Evolutionary conservation across 257 asterid species (phyloP).

Genomic region (Haberlea rhodopensis): DNA sequence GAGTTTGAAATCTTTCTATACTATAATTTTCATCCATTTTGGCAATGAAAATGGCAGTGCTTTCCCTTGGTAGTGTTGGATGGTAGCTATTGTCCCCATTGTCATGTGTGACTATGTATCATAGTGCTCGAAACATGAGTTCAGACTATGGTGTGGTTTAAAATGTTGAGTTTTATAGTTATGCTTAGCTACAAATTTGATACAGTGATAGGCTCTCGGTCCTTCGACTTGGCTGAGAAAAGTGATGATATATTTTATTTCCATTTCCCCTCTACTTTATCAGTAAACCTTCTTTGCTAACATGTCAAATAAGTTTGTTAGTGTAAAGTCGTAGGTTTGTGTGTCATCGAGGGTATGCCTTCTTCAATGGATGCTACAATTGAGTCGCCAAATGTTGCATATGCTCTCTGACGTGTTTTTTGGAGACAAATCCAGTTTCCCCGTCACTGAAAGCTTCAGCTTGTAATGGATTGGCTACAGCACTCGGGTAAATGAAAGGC

Average conservation of each 20-base stretch:
- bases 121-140: neutral
- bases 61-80: conserved; percentile 1
- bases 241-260: neutral
- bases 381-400: conserved; percentile 63
- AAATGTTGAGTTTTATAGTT: neutral
- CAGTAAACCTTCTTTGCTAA: conserved; percentile 7
- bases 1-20: conserved; percentile 14
- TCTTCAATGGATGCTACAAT: conserved; percentile 66
- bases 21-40: neutral
- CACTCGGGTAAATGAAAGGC: conserved; percentile 46
- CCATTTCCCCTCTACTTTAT: neutral
- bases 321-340: conserved; percentile 47
- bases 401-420: conserved; percentile 80
- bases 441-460: conserved; percentile 75
- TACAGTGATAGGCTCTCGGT: neutral
- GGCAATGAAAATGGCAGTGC: neutral
- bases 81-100: neutral
- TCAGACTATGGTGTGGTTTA: no score
- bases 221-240: neutral
- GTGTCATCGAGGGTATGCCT: conserved; percentile 67
- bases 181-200: neutral
- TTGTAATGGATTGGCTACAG: conserved; percentile 54
- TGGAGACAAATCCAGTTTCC: conserved; percentile 75
- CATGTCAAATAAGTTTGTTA: neutral
- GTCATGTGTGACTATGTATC: neutral